Base-by-base conservation (phyloP, 371 early-diverging fungal species). In the Mucor irregularis region DNA sequence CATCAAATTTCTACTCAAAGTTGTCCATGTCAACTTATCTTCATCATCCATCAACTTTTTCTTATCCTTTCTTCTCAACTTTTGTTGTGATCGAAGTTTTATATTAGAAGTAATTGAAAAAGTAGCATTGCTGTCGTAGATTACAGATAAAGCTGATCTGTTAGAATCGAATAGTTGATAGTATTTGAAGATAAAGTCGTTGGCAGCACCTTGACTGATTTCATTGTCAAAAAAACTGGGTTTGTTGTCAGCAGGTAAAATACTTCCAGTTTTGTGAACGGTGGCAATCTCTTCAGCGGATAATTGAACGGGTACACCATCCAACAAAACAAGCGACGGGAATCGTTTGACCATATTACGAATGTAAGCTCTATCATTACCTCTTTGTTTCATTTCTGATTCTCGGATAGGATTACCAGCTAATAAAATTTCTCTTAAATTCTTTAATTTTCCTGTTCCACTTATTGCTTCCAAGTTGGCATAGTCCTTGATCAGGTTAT, bases 351-450 rank as follows among this genome's bases (percentile, higher is more conserved):
- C 59, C 8, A 70, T 60, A 19, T 72, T 68, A 7, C 70, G 56
- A 7, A 76, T 48, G 38, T 76, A 76, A 9, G 55, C 66, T 14
- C 73, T 61, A 46, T 78, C 70, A 24, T 78, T 75, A 10, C 80
- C 82, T 30, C 76, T 58, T 44, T 71, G 76, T 17, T 69, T 73
- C 10, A 82, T 40, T 47, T 78, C 81, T 4, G 62, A 56, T 13
- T 74, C 73, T 14, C 71, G 58, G 1, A 87, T 31, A 13, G 87
- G 85, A 42, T 84, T 87, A 3, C 78, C 80, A 6, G 52, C 40
- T 49, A 85, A 57, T 21, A 83, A 43, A 13, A 87, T 33, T 54
- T 85, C 84, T 21, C 75, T 73, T 28, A 87, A 56, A 17, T 71
- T 31, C 26, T 55, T 64, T 13, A 85, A 49, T 31, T 80, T 78